Base-by-base conservation (phyloP, 2,329 filamentous ascomycete genomes). In the Pseudocercospora vitis region DNA sequence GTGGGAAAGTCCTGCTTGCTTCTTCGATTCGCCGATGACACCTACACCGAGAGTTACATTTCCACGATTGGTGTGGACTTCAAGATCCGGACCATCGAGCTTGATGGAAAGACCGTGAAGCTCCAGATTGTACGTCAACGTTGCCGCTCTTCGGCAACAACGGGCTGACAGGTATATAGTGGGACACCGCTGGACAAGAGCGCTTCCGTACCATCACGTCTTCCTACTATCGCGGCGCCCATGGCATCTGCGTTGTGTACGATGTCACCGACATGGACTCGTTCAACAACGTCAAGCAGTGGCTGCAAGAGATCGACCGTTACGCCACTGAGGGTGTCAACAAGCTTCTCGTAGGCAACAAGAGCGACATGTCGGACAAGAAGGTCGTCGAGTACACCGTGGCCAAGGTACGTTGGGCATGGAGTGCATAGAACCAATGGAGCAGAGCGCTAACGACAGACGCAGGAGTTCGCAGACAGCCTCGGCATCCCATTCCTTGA, bases 291-390 rank as follows among this genome's bases (percentile, higher is more conserved):
- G 40, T 45, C 21, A 45, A 45, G 40, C 40, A 45, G 40, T 99
- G 94, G 94, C 85, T 99, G 59, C 94, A 99, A 77, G 94, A 99
- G 80, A 99, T 99, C 68, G 94, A 99, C 80, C 87, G 94, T 74
- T 45, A 99, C 77, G 94, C 94, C 55, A 96, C 90, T 67, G 94
- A 97, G 77, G 94, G 94, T 68, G 94, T 99, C 71, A 96, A 97
- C 84, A 99, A 97, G 81, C 40, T 99, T 64, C 86, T 99, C 59
- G 92, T 99, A 60, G 94, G 94, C 71, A 99, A 99, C 88, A 99
- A 99, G 88, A 96, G 91, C 78, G 94, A 99, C 88, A 97, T 99
- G 91, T 86, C 92, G 56, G 94, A 99, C 79, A 99, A 99, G 88
- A 99, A 97, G 82, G 94, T 97, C 33, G 94, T 99, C 59, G 94